These are phyloP conservation scores for Ambrosia trifida DNA, from an alignment of 129 eudicot genomes.

Conservation along the genomic window DNA sequence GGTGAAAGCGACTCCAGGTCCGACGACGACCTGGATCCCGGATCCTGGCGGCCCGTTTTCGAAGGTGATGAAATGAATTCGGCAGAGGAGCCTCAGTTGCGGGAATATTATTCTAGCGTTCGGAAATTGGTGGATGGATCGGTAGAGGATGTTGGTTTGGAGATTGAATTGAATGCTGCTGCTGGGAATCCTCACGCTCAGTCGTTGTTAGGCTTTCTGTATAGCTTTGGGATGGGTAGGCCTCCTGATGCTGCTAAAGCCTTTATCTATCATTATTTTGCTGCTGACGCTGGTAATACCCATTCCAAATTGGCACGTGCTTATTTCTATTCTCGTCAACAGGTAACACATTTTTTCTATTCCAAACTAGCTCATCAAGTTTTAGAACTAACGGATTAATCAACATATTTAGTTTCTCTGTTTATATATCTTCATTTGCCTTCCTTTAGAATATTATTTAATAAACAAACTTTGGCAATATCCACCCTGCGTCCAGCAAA, in stretches of 20 bases:
- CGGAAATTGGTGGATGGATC: slow-evolving; percentile 49
- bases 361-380: too few species aligned
- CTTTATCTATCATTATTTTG: slow-evolving; percentile 74
- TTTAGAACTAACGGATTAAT: too few species aligned
- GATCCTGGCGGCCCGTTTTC: slow-evolving; percentile 83
- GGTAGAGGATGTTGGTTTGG: slow-evolving; percentile 63
- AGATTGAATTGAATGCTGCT: slow-evolving; percentile 59
- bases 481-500: too few species aligned
- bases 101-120: slow-evolving; percentile 46
- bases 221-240: slow-evolving; percentile 62
- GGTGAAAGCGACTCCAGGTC: slow-evolving; percentile 66
- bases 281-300: slow-evolving; percentile 67
- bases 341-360: slow-evolving; percentile 31
- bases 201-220: slow-evolving; percentile 78
- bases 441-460: too few species aligned
- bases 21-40: slow-evolving; percentile 78
- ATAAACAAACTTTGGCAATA: too few species aligned
- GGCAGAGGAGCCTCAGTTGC: slow-evolving; percentile 1
- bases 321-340: slow-evolving; percentile 70
- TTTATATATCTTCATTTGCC: too few species aligned
- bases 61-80: slow-evolving; percentile 46
- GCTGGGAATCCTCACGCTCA: slow-evolving; percentile 69
- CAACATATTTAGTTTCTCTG: too few species aligned
- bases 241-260: slow-evolving; percentile 59
- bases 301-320: slow-evolving; percentile 87